Conservation (phyloP, 2,329 filamentous ascomycete species). For the Thelonectria discophora region DNA sequence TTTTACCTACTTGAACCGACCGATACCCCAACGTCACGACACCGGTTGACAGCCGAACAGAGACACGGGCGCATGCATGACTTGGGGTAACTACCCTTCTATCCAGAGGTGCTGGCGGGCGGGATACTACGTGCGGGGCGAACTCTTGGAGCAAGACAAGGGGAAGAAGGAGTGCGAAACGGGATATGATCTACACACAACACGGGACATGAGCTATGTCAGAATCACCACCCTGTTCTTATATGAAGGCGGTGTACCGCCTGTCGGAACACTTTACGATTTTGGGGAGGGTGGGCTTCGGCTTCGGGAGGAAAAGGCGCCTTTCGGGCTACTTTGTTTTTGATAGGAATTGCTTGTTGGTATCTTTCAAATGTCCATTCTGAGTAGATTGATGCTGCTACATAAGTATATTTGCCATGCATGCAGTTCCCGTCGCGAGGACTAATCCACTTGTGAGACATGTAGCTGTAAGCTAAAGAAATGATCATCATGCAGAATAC, state of each 20-base stretch:
- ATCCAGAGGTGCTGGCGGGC: neutral
- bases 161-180: conserved; percentile 5
- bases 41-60: neutral
- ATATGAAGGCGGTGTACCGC: conserved; percentile 1
- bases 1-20: neutral
- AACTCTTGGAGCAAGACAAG: conserved; percentile 1
- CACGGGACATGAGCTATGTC: conserved; percentile 16
- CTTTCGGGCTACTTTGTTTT: conserved; percentile 3
- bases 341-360: conserved; percentile 1
- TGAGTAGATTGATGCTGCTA: neutral
- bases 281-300: neutral
- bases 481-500: neutral
- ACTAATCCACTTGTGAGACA: too few species aligned
- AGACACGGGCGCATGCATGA: neutral
- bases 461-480: too few species aligned
- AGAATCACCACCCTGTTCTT: conserved; percentile 5
- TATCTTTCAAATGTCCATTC: neutral
- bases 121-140: neutral
- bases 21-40: neutral
- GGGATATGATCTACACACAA: conserved; percentile 9
- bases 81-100: neutral
- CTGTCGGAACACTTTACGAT: too few species aligned
- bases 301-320: neutral
- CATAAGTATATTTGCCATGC: neutral
- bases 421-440: neutral